Base-by-base conservation (phyloP, 2,329 filamentous ascomycete genomes). In the Beauveria medogensis region DNA sequence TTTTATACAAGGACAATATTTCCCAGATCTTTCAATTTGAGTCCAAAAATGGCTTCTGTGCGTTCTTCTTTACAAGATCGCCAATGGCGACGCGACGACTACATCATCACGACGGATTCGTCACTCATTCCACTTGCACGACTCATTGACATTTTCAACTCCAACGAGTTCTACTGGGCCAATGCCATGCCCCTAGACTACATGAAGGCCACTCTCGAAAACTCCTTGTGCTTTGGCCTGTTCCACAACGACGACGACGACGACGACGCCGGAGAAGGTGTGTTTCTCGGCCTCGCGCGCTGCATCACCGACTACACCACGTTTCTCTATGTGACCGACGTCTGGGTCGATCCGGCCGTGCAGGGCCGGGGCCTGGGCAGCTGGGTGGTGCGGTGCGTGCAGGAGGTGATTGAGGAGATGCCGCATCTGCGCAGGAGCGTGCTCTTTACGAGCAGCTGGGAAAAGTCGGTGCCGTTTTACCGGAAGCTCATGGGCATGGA, bases 281-380 rank as follows among this genome's bases (percentile, higher is more conserved):
- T 63, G 14, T 60, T 74, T 14, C 63, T 74, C 2, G 73, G 73
- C 3, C 65, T 75, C 30, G 67, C 69, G 2, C 67, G 87, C 18
- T 70, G 86, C 6, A 73, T 89, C 53, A 90, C 87, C 0, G 88
- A 90, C 68, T 79, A 79, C 62, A 76, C 81, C 10, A 87, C 86
- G 0, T 84, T 89, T 65, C 81, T 80, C 2, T 90, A 87, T 30
- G 57, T 75, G 14, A 85, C 85, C 1, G 87, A 89, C 64, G 81
- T 89, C 0, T 89, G 84, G 69, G 73, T 89, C 3, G 68, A 81
- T 1, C 74, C 79, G 0, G 72, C 76, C 22, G 79, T 82, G 62
- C 83, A 85, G 67, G 78, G 80, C 0, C 72, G 76, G 7, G 85
- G 87, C 0, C 73, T 89, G 1, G 86, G 82, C 0, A 78, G 73